phyloP scores from a whole-genome alignment of 108 stramenopile species.

The Cylindrotheca fusiformis region DNA sequence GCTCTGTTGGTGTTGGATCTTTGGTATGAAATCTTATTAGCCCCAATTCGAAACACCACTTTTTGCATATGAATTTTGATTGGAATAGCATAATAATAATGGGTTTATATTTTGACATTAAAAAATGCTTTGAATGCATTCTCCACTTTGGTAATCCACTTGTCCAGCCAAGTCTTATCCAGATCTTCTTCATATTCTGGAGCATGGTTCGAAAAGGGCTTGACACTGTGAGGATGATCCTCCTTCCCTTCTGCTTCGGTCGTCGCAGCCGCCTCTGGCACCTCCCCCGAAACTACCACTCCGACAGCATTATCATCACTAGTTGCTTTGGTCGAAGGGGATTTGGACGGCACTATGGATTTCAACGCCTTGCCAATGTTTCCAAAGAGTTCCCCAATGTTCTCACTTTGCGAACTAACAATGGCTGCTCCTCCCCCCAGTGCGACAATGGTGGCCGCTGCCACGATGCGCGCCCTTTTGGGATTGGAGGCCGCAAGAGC shows the following conservation, averaged over 20 bases:
- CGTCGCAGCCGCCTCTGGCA: background rate
- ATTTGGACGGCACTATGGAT: background rate
- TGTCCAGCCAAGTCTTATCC: slow-evolving; percentile 33
- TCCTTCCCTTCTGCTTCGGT: slow-evolving; percentile 9
- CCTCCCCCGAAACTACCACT: background rate
- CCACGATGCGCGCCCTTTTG: background rate
- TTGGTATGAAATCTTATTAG: too few relatives aligned
- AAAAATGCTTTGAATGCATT: slow-evolving; percentile 25
- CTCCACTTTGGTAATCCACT: slow-evolving; percentile 31
- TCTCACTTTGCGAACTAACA: background rate
- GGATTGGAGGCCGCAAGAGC: background rate
- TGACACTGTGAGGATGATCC: slow-evolving; percentile 25
- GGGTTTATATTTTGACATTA: slow-evolving; percentile 18
- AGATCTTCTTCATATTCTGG: slow-evolving; percentile 10
- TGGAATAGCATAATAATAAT: background rate
- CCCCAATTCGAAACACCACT: too few relatives aligned
- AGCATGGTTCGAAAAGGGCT: slow-evolving; percentile 14
- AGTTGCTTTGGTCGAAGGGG: background rate
- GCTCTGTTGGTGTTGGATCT: too few relatives aligned
- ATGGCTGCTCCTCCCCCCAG: slow-evolving; percentile 4
- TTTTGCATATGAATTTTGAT: too few relatives aligned
- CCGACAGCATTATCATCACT: slow-evolving; percentile 1
- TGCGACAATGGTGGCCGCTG: slow-evolving; percentile 4
- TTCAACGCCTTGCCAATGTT: background rate
- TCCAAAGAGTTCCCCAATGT: background rate